Percentiles rank a stretch among this genome's conserved stretches.
These are phyloP conservation scores for Hypoxylon sp. DNA, from an alignment of 2,329 filamentous ascomycete species.

Conservation along the genomic window DNA sequence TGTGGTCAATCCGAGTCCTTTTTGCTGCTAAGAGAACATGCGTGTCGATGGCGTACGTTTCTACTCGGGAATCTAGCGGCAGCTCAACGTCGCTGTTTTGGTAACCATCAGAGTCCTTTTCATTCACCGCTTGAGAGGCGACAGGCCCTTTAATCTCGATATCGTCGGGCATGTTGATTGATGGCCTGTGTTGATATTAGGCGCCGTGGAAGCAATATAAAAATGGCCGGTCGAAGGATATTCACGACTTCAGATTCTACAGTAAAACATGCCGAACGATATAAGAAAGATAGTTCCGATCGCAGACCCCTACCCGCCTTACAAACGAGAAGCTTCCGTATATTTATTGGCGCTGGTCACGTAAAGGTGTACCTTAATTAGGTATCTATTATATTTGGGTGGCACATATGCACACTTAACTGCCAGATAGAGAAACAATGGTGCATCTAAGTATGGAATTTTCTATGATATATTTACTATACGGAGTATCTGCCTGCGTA, in stretches of 20 bases:
- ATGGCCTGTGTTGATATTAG: background rate
- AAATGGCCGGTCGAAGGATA: background rate
- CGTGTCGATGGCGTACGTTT: constrained; percentile 33
- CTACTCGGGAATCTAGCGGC: constrained; percentile 31
- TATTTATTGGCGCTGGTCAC: background rate
- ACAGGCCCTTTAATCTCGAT: constrained; percentile 23
- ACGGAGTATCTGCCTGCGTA: background rate
- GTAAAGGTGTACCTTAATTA: background rate
- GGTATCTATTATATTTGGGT: background rate
- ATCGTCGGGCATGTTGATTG: constrained; percentile 18
- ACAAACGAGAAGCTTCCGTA: background rate
- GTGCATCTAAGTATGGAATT: background rate
- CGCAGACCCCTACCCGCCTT: background rate
- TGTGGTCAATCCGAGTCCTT: background rate
- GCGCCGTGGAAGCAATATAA: background rate
- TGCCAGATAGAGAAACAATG: background rate
- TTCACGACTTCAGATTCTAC: constrained; percentile 6
- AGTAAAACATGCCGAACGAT: background rate
- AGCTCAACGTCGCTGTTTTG: constrained; percentile 32
- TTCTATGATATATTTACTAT: background rate
- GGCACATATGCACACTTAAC: background rate
- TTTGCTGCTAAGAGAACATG: background rate
- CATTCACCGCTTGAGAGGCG: constrained; percentile 24
- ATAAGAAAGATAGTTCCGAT: background rate
- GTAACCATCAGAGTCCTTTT: constrained; percentile 28